phyloP scores from a whole-genome alignment of 2,329 filamentous ascomycete species.

The Colletotrichum camelliae region DNA sequence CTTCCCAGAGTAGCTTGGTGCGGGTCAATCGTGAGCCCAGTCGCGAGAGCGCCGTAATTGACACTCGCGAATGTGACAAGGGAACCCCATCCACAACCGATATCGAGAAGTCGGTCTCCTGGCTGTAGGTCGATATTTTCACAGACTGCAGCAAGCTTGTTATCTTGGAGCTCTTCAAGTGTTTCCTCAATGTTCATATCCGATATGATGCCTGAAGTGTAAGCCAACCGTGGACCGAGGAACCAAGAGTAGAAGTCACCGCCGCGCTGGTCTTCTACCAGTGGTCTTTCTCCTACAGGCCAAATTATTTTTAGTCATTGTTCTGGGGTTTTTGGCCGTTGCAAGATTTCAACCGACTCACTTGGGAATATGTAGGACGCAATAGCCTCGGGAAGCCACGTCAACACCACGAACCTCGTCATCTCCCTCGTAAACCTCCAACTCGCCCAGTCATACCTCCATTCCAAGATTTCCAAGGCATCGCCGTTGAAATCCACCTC shows the following conservation, averaged over 20 bases:
- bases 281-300: not conserved
- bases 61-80: conserved; percentile 83
- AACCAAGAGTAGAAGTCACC: conserved; percentile 95
- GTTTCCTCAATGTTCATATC: conserved; percentile 81
- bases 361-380: conserved; percentile 75
- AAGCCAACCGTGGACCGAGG: conserved; percentile 90
- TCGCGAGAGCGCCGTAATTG: conserved; percentile 79
- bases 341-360: conserved; percentile 41
- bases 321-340: too few relatives aligned
- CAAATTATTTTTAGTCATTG: too few relatives aligned
- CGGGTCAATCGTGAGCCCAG: conserved; percentile 83
- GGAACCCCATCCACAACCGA: conserved; percentile 92
- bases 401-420: conserved; percentile 80
- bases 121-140: conserved; percentile 82
- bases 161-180: conserved; percentile 87
- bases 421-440: conserved; percentile 81
- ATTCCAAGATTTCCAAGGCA: conserved; percentile 79
- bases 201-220: conserved; percentile 85
- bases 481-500: conserved; percentile 89
- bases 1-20: conserved; percentile 94
- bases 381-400: conserved; percentile 81
- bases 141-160: conserved; percentile 86
- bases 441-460: conserved; percentile 88
- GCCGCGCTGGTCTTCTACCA: conserved; percentile 54
- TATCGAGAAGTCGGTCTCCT: conserved; percentile 80